Percentiles rank a stretch among this genome's conserved stretches.
Evolutionary conservation across 106 monocot genomes (phyloP).

Genomic region (Platanthera zijinensis): DNA sequence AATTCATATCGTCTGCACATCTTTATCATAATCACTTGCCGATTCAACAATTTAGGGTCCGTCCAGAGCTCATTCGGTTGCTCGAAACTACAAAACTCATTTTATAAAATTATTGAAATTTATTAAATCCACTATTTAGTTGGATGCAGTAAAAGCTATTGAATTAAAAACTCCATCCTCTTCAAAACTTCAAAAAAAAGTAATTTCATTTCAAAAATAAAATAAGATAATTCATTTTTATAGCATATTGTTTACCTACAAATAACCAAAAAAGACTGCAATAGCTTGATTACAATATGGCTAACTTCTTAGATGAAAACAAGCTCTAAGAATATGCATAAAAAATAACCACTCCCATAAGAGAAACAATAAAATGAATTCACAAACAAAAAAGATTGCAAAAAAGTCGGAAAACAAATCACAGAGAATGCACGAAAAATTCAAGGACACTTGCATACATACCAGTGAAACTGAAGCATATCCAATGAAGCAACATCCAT

Average conservation of each 20-base stretch:
- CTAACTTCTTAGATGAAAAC: not conserved
- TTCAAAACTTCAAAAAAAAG: too few relatives aligned
- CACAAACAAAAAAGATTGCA: not conserved
- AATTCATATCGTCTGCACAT: not conserved
- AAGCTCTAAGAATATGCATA: not conserved
- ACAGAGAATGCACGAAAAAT: not conserved
- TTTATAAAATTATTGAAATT: too few relatives aligned
- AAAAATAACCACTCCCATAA: not conserved
- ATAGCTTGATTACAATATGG: not conserved
- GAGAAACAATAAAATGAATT: not conserved
- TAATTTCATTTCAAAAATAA: too few relatives aligned
- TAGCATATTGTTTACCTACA: too few relatives aligned
- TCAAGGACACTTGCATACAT: constrained; percentile 3
- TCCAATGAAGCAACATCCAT: constrained; percentile 92
- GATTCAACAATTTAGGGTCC: not conserved
- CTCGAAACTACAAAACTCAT: too few relatives aligned
- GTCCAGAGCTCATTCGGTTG: too few relatives aligned
- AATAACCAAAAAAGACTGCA: not conserved
- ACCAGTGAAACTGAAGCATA: constrained; percentile 99
- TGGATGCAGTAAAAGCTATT: too few relatives aligned
- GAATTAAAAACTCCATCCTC: too few relatives aligned
- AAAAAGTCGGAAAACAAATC: not conserved
- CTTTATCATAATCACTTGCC: not conserved
- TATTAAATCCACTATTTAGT: too few relatives aligned
- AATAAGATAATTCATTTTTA: too few relatives aligned